Base-by-base conservation (phyloP, 2,329 filamentous ascomycete genomes). In the Cordyceps javanica region DNA sequence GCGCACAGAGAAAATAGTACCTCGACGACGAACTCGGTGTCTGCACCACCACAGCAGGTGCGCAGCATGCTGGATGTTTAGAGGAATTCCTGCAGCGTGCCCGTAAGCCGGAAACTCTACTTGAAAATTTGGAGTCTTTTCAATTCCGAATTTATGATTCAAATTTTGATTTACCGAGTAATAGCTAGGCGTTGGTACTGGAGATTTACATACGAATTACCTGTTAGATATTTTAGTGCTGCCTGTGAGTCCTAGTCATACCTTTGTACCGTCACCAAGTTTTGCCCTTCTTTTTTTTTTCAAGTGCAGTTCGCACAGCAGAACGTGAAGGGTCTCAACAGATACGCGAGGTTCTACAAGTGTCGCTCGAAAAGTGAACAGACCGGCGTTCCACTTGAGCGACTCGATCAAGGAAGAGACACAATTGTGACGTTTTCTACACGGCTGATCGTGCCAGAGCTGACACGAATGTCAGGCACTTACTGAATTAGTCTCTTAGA, bases 1-100 rank as follows among this genome's bases (percentile, higher is more conserved):
- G 70, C 67, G 11, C 72, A 70, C 30, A 72, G 79, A 46, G 78
- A 75, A 54, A 68, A 72, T 42, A 82, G 79, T 61, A 71, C 72
- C 1, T 73, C 69, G 46, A 80, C 80, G 36, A 70, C 69, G n/a
- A 68, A 73, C 46, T 82, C 79, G 5, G 69, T 77, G 13, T 71
- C 67, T 7, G 72, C 67, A n/a, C 75, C 75, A 55, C 79, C 80
- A n/a, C 79, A 82, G 65, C 76, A 81, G 63, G 69, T 83, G 6
- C 74, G 71, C 63, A 84, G 82, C 65, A 85, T 85, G 82, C 62
- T 85, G 63, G 82, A 85, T 63, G 65, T 84, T 14, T 84, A 68
- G 25, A 50, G n/a, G 32, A 30, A 14, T 10, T 19, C 34, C 5
- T 14, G 32, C n/a, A n/a, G 8, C 14, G 34, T 19, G 9, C 3